Evolutionary conservation across 129 eudicot genomes (phyloP), one percentile per base, ranked within the genome.

Genomic region (Tagetes erecta): DNA sequence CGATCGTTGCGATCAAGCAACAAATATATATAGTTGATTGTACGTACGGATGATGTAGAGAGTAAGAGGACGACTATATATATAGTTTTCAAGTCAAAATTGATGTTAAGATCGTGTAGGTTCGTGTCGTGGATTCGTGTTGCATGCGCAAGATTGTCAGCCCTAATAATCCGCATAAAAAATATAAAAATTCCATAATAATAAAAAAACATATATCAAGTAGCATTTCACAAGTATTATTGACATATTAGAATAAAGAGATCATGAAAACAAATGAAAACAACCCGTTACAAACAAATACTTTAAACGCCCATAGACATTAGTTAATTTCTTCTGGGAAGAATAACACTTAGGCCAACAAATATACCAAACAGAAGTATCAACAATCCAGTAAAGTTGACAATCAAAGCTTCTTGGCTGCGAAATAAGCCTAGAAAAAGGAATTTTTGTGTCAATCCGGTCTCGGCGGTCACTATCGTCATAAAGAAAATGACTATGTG

Each of bases 301-400:
- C 33, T 1, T 6, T 34, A 31, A 59, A 35, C 1, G 64, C 13
- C 2, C 14, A 33, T 14, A 6, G 1, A 8, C 42, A 37, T 31
- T 65, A 72, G 36, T 39, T 65, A 72, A 27, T 39, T 65, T 79
- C 76, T 58, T n/a, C 76, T 49, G 0, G 86, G 87, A 77, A 86
- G 83, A 40, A 79, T 64, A 76, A 88, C 80, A 40, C 70, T 58
- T 31, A 91, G 46, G 71, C 84, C 84, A 53, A 91, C 92, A 59
- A 83, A 76, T 13, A 81, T 62, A 13, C 84, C 97, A 7, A 88
- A 86, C 44, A 86, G 78, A 46, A 88, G 78, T 33, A 91, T 68
- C 37, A 88, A 69, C 50, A 91, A 72, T 12, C 92, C 95, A 1
- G 84, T 86, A 72, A 91, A 91, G 72, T 91, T 91, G 14, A 91